Conservation (phyloP, 116 monocot genomes). For the Posidonia oceanica region DNA sequence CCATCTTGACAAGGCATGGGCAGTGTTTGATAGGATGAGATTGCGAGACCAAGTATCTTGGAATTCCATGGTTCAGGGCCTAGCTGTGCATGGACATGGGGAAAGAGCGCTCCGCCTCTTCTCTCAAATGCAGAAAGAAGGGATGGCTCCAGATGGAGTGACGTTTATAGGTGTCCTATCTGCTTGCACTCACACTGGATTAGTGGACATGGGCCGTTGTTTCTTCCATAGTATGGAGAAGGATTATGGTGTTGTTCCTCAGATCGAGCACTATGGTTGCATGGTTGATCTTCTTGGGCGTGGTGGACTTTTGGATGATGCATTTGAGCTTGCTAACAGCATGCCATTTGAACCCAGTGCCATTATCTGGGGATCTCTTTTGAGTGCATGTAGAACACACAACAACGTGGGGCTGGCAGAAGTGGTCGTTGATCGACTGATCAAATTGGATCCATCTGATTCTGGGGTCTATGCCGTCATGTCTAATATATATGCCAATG, state of each 20-base stretch:
- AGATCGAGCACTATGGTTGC: slow-evolving; percentile 75
- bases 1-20: slow-evolving; percentile 33
- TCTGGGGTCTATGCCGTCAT: slow-evolving; percentile 51
- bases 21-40: slow-evolving; percentile 30
- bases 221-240: slow-evolving; percentile 45
- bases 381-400: slow-evolving; percentile 57
- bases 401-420: slow-evolving; percentile 58
- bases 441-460: slow-evolving; percentile 32
- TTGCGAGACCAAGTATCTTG: slow-evolving; percentile 54
- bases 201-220: slow-evolving; percentile 43
- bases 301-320: slow-evolving; percentile 49
- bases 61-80: slow-evolving; percentile 69
- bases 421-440: slow-evolving; percentile 35
- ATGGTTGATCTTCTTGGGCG: slow-evolving; percentile 72
- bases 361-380: slow-evolving; percentile 63
- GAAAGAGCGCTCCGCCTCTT: slow-evolving; percentile 53
- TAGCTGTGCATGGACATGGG: slow-evolving; percentile 62
- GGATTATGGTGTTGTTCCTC: slow-evolving; percentile 31
- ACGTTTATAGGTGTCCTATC: slow-evolving; percentile 63
- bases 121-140: slow-evolving; percentile 41
- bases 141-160: slow-evolving; percentile 48
- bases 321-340: slow-evolving; percentile 35
- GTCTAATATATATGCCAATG: slow-evolving; percentile 67
- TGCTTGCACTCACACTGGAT: slow-evolving; percentile 72
- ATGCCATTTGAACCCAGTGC: slow-evolving; percentile 65